Base-by-base conservation (phyloP, 2,329 filamentous ascomycete genomes). In the Pseudogymnoascus sp. region DNA sequence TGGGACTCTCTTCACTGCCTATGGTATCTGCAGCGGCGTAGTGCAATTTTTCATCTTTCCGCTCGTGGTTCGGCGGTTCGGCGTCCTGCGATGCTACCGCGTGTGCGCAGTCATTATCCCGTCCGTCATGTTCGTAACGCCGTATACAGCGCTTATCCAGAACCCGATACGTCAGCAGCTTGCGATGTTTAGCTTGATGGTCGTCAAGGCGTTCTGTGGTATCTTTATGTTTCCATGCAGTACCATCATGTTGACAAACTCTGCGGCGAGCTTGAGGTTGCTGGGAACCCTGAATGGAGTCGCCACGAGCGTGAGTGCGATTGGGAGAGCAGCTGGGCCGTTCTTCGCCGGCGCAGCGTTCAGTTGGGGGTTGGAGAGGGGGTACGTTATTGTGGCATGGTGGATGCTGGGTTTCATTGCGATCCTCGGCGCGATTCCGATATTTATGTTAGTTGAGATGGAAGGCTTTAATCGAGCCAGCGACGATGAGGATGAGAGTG, bases 281-380 rank as follows among this genome's bases (percentile, higher is more conserved):
- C 82, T 97, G 4, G 93, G 92, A 1, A 97, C 93, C 0, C 77
- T 97, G 63, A 97, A 97, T 71, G 95, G 93, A 2, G 86, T 96
- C 65, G 93, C 91, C 0, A 96, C 93, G 0, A 89, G 88, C 63
- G 85, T 93, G 35, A 88, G 87, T 67, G 92, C 90, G 0, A 75
- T 97, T 4, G 93, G 93, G 1, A 80, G 93, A 59, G 93, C 91
- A 0, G 71, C 83, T 0, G 95, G 95, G 0, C 93, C 95, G 0
- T 89, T 90, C 0, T 74, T 88, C 35, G 83, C 86, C 0, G 93
- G 93, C 0, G 77, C 80, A 1, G 79, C 87, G 0, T 97, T 96
- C 71, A 88, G 86, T 0, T 85, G 84, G 77, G 93, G 93, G 0
- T 85, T 91, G 0, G 84, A 89, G 69, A 78, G 81, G 31, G 90